Percentiles rank a stretch among this genome's conserved stretches.
Conservation (phyloP, 352 stramenopile genomes). For the Pythium rhizo-oryzae region DNA sequence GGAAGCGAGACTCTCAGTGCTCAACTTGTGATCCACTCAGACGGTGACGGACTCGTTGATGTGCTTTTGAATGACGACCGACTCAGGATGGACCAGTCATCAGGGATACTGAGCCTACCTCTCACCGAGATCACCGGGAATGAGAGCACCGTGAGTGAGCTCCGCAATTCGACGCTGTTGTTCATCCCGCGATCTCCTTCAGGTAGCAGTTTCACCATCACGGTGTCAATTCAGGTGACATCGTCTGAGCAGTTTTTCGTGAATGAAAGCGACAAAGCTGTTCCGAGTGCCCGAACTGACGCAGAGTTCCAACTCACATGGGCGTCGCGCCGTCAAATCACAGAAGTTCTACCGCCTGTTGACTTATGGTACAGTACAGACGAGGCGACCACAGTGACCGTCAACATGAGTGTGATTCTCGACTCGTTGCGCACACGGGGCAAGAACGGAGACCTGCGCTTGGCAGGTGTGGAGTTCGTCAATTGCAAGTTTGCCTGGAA, state of each 20-base stretch:
- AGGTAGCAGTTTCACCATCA: background rate
- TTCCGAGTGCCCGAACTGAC: background rate
- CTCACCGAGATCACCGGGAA: background rate
- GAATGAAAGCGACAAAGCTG: conserved; percentile 6
- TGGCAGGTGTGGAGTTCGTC: background rate
- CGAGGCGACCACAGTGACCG: conserved; percentile 1
- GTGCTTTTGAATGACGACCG: conserved; percentile 12
- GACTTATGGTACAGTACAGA: conserved; percentile 13
- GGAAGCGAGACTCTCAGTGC: conserved; percentile 14
- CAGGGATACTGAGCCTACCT: conserved; percentile 4
- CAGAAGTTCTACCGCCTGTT: background rate
- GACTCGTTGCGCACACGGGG: background rate
- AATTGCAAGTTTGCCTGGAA: conserved; percentile 17
- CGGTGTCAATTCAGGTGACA: conserved; percentile 15
- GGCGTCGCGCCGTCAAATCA: background rate
- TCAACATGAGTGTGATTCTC: conserved; percentile 2
- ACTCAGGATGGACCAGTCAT: background rate
- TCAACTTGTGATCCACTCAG: background rate
- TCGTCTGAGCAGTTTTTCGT: conserved; percentile 16
- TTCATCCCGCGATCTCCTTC: conserved; percentile 1
- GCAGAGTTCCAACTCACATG: conserved; percentile 10
- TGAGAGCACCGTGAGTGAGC: background rate
- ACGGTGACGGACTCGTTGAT: background rate
- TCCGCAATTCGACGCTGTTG: conserved; percentile 11
- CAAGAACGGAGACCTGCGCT: background rate